phyloP scores from a whole-genome alignment of 2,329 filamentous ascomycete species.

The Metarhizium humberi region DNA sequence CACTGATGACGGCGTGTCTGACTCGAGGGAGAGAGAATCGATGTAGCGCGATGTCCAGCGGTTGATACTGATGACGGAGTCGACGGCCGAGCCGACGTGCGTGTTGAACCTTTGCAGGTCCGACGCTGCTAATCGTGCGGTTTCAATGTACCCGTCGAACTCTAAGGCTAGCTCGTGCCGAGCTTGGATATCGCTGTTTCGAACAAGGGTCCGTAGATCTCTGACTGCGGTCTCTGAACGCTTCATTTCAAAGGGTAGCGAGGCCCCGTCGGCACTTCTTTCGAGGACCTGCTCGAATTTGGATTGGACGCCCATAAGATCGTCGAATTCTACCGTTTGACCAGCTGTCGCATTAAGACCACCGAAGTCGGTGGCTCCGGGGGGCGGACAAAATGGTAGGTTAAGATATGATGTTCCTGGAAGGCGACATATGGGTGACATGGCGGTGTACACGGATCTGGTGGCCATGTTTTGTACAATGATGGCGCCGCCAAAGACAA shows the following conservation, averaged over 20 bases:
- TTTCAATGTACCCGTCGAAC: constrained; percentile 67
- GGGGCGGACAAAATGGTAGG: constrained; percentile 52
- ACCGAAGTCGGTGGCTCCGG: constrained; percentile 11
- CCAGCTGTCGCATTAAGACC: constrained; percentile 12
- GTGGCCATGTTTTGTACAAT: constrained; percentile 54
- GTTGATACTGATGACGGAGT: constrained; percentile 66
- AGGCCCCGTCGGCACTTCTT: constrained; percentile 53
- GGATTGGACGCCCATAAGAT: constrained; percentile 65
- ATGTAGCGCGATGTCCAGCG: constrained; percentile 65
- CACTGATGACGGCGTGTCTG: constrained; percentile 23
- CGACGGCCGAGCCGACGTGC: constrained; percentile 63
- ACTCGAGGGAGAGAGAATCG: constrained; percentile 43
- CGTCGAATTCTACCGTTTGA: constrained; percentile 55
- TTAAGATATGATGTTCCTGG: constrained; percentile 54
- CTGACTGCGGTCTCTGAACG: constrained; percentile 64
- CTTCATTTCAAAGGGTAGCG: constrained; percentile 71
- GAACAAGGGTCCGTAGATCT: constrained; percentile 63
- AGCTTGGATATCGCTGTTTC: constrained; percentile 57
- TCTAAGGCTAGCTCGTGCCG: constrained; percentile 65
- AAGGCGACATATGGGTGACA: constrained; percentile 62
- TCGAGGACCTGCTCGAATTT: constrained; percentile 69
- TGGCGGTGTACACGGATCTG: constrained; percentile 47
- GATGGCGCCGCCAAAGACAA: constrained; percentile 49
- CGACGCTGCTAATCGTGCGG: constrained; percentile 52
- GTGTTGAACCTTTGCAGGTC: constrained; percentile 69